Evolutionary conservation across 192 early-diverging fungal species (phyloP).

Genomic region (Funneliformis mosseae): DNA sequence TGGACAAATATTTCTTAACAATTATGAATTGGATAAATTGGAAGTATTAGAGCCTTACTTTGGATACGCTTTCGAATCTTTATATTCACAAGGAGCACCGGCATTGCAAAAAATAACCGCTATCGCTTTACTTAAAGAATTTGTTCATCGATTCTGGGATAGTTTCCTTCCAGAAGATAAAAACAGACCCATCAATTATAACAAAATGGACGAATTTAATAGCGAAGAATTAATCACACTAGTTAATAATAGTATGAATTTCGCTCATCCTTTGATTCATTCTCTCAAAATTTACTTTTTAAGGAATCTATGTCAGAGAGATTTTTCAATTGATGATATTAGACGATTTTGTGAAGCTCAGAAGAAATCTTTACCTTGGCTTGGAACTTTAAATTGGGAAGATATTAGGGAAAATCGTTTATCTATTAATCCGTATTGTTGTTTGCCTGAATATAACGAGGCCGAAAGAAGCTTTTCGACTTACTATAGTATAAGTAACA

Average conservation of each 20-base stretch:
- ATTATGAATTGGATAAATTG: background rate
- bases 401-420: slow-evolving; percentile 1
- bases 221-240: background rate
- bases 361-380: slow-evolving; percentile 21
- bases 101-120: slow-evolving; percentile 25
- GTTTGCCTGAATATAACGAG: background rate
- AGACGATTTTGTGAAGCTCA: slow-evolving; percentile 20
- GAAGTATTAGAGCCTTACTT: background rate
- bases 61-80: background rate
- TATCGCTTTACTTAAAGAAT: slow-evolving; percentile 33
- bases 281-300: slow-evolving; percentile 34
- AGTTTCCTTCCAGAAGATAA: background rate
- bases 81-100: background rate
- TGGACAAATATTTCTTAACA: slow-evolving; percentile 16
- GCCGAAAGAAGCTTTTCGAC: slow-evolving; percentile 1
- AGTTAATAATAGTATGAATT: slow-evolving; percentile 9
- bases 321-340: slow-evolving; percentile 20
- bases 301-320: background rate
- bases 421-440: slow-evolving; percentile 31
- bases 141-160: slow-evolving; percentile 25
- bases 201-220: background rate
- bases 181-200: background rate
- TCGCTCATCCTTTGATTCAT: slow-evolving; percentile 18
- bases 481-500: background rate
- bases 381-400: slow-evolving; percentile 21